Conservation (phyloP, 495 filamentous ascomycete genomes). For the Tirmania nivea region DNA sequence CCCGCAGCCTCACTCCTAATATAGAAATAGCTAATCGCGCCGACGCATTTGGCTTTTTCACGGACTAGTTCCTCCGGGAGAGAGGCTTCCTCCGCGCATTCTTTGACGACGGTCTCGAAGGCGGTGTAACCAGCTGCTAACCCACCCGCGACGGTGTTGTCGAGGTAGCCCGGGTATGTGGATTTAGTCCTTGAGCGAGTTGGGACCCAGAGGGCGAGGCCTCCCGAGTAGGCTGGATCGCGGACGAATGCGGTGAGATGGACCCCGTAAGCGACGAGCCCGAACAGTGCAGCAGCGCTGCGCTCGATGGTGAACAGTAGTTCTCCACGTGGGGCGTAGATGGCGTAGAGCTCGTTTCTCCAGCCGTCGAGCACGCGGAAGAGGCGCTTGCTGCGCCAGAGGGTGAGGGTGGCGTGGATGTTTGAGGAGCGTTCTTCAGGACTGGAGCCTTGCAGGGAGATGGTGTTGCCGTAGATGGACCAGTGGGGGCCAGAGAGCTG, state of each 20-base stretch:
- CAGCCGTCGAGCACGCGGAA: constrained; percentile 65
- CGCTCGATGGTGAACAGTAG: constrained; percentile 56
- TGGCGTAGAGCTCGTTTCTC: constrained; percentile 71
- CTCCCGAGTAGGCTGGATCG: constrained; percentile 4
- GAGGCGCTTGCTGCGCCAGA: constrained; percentile 38
- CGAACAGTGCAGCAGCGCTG: constrained; percentile 56
- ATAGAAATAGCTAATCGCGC: constrained; percentile 71
- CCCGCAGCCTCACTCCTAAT: constrained; percentile 55
- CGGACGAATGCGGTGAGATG: constrained; percentile 7
- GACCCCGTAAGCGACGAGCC: constrained; percentile 63
- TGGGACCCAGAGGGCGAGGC: constrained; percentile 63
- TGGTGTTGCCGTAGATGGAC: constrained; percentile 26
- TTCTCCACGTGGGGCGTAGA: constrained; percentile 40
- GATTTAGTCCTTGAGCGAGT: constrained; percentile 51
- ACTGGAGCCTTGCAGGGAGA: constrained; percentile 28
- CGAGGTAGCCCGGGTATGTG: constrained; percentile 70
- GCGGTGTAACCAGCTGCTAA: constrained; percentile 56
- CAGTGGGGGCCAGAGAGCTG: constrained; percentile 22
- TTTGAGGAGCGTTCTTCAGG: constrained; percentile 36
- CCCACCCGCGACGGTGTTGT: constrained; percentile 87
- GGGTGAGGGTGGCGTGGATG: constrained; percentile 35
- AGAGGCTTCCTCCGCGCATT: constrained; percentile 77
- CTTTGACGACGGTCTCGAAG: constrained; percentile 62
- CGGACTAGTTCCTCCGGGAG: constrained; percentile 50
- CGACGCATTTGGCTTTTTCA: constrained; percentile 30